Conservation (phyloP, 345 rosid genomes). For the Eucalyptus regnans region DNA sequence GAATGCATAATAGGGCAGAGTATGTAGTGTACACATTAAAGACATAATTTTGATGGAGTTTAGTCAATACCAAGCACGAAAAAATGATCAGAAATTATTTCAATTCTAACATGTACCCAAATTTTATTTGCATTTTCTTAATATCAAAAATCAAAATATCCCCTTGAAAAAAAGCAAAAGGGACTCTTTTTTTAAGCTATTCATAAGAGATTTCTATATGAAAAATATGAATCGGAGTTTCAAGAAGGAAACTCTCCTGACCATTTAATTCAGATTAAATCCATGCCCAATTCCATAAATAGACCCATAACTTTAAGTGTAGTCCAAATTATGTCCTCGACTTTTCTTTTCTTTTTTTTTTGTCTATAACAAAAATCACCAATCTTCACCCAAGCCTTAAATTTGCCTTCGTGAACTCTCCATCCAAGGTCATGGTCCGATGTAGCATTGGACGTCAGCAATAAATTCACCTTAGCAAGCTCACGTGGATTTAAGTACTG, state of each 20-base stretch:
- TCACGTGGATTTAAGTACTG: not conserved
- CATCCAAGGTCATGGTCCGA: not conserved
- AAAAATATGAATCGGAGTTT: too few relatives aligned
- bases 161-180: not conserved
- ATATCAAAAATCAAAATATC: not conserved
- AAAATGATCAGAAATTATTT: not conserved
- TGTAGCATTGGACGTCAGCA: not conserved
- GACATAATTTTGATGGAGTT: not conserved
- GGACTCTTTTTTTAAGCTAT: not conserved
- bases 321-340: not conserved
- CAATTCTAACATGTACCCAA: not conserved
- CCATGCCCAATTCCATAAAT: not conserved
- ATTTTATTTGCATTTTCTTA: not conserved
- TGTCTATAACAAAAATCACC: not conserved
- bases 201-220: not conserved
- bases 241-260: not conserved
- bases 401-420: not conserved
- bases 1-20: not conserved
- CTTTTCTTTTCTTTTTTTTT: not conserved
- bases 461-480: not conserved
- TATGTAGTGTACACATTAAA: not conserved
- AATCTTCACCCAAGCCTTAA: not conserved
- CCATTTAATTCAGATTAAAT: not conserved
- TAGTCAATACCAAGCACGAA: not conserved
- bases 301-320: not conserved